Evolutionary conservation across 305 asterid species (phyloP).

Genomic region (Solanum hybrid): DNA sequence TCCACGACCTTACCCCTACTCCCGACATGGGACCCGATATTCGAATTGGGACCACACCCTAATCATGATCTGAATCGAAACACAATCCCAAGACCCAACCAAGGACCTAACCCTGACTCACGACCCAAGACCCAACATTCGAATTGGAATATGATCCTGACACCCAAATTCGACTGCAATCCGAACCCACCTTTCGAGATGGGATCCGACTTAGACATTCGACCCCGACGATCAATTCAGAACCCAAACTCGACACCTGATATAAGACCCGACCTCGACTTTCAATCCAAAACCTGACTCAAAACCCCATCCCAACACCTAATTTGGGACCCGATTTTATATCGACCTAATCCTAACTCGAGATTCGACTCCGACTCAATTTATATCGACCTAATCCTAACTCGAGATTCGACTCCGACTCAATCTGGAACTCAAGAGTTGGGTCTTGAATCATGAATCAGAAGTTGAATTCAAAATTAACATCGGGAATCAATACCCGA

Average conservation of each 20-base stretch:
- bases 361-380: neutral
- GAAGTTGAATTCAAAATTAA: neutral
- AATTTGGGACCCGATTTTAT: neutral
- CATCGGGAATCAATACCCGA: neutral
- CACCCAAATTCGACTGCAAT: neutral
- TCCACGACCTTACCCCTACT: neutral
- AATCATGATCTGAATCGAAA: neutral
- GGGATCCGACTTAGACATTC: neutral
- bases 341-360: neutral
- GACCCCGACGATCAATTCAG: neutral
- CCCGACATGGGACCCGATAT: neutral
- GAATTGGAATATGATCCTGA: neutral
- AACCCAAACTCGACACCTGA: neutral
- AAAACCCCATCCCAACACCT: neutral
- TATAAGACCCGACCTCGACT: neutral
- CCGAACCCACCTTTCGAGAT: neutral
- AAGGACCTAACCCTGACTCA: neutral
- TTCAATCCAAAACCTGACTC: neutral
- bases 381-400: neutral
- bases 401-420: neutral
- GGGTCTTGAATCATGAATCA: neutral
- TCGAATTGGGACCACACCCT: neutral
- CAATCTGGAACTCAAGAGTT: neutral
- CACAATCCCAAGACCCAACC: neutral
- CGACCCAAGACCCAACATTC: neutral